Evolutionary conservation across 108 stramenopile species (phyloP).

Genomic region (Asterionellopsis glacialis): DNA sequence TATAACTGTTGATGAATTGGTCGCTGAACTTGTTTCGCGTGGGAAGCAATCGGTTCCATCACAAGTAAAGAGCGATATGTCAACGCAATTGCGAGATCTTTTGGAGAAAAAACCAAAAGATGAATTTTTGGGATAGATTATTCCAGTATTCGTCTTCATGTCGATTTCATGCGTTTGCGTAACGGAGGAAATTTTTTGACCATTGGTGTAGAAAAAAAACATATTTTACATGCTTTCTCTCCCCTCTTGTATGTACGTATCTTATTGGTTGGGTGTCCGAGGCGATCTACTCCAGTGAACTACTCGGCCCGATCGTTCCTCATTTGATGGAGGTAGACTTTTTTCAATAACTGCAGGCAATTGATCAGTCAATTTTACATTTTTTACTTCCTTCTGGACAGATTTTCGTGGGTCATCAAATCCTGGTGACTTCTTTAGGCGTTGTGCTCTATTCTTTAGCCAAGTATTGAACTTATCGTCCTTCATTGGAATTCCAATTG

Average conservation of each 20-base stretch:
- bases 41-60: no score
- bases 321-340: not conserved
- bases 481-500: slow-evolving; percentile 64
- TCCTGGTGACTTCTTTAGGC: not conserved
- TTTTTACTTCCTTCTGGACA: not conserved
- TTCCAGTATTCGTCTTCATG: no score
- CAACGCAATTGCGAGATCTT: not conserved
- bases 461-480: slow-evolving; percentile 58
- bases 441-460: slow-evolving; percentile 24
- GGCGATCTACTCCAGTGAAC: not conserved
- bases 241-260: no score
- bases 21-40: not conserved
- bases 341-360: not conserved
- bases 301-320: not conserved
- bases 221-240: no score
- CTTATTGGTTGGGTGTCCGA: no score
- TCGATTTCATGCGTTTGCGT: no score
- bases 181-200: no score
- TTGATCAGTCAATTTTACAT: not conserved
- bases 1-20: slow-evolving; percentile 25
- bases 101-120: not conserved
- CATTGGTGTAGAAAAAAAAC: no score
- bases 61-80: not conserved
- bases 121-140: no score
- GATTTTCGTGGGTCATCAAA: slow-evolving; percentile 1